Percentiles rank a stretch among this genome's conserved stretches.
Evolutionary conservation across 805 yeast species (phyloP).

Genomic region (Starmera caribaea): DNA sequence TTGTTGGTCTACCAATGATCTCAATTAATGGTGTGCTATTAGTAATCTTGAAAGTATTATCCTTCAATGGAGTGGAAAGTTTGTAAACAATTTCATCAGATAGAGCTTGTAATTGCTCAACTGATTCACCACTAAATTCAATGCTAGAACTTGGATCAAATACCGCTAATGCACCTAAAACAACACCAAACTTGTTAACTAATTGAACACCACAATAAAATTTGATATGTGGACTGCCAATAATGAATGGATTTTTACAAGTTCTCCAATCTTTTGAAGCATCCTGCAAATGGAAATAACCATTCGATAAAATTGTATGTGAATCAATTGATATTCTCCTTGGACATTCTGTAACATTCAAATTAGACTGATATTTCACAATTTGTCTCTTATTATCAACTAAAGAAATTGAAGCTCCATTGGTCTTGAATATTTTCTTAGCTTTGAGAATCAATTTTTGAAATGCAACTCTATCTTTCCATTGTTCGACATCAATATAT

Average conservation of each 20-base stretch:
- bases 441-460: slow-evolving; percentile 27
- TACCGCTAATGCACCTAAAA: slow-evolving; percentile 49
- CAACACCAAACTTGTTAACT: slow-evolving; percentile 26
- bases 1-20: slow-evolving; percentile 50
- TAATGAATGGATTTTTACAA: slow-evolving; percentile 50
- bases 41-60: background rate
- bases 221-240: slow-evolving; percentile 45
- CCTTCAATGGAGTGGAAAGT: slow-evolving; percentile 25
- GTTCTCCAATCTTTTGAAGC: slow-evolving; percentile 68
- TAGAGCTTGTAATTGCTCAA: slow-evolving; percentile 26
- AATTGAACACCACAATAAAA: slow-evolving; percentile 64
- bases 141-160: slow-evolving; percentile 39
- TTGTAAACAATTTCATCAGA: slow-evolving; percentile 33
- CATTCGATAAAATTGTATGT: slow-evolving; percentile 54
- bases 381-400: slow-evolving; percentile 37
- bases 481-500: slow-evolving; percentile 32
- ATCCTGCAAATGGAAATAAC: slow-evolving; percentile 44
- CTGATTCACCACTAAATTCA: slow-evolving; percentile 24
- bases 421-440: slow-evolving; percentile 31
- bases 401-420: slow-evolving; percentile 53
- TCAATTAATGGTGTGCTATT: slow-evolving; percentile 7
- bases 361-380: slow-evolving; percentile 38
- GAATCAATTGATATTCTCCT: slow-evolving; percentile 54
- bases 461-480: slow-evolving; percentile 35
- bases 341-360: slow-evolving; percentile 41